Evolutionary conservation across 75 land plant genomes (phyloP), one percentile per base, ranked within the genome.

Genomic region (Picea glauca): DNA sequence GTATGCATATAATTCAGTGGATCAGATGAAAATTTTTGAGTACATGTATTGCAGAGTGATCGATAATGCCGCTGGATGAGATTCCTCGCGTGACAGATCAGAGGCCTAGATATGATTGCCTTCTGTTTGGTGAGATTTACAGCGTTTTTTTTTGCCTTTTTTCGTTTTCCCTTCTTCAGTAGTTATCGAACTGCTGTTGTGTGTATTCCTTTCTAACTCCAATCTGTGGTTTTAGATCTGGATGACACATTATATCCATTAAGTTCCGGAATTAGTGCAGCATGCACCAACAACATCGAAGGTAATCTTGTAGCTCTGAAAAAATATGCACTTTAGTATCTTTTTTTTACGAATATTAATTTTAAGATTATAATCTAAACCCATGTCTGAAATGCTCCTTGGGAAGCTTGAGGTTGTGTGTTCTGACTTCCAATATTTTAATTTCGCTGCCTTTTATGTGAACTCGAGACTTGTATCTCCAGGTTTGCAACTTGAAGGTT

Each of bases 221-320:
- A 13, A 13, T 74, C 1, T 74, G n/a, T 33, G 15, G 4, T 67
- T 68, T 26, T 80, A 91, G 92, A 91, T 80, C 77, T 93, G 88
- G 96, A 93, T 81, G 93, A 93, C 54, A 91, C 96, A 4, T 73
- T 93, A 78, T 93, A 93, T 64, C 96, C 96, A 5, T 15, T 91
- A 76, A 91, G 93, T 74, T 70, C 74, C 1, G 91, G 96, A 5
- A 26, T 93, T 46, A 86, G 86, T 43, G 76, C 86, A 60, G 93
- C 93, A 72, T 93, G 96, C 58, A 84, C 91, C 26, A 85, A 80
- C 78, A 93, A 93, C 46, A 93, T 93, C 62, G 80, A 87, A 87
- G 91, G 93, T 83, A 80, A 20, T 85, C 4, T 26, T 80, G 4
- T 68, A 11, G 30, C 80, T 74, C 38, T 35, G 31, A 50, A 56